phyloP scores from a whole-genome alignment of 805 yeast genomes.

The Metschnikowia peoriensis region DNA sequence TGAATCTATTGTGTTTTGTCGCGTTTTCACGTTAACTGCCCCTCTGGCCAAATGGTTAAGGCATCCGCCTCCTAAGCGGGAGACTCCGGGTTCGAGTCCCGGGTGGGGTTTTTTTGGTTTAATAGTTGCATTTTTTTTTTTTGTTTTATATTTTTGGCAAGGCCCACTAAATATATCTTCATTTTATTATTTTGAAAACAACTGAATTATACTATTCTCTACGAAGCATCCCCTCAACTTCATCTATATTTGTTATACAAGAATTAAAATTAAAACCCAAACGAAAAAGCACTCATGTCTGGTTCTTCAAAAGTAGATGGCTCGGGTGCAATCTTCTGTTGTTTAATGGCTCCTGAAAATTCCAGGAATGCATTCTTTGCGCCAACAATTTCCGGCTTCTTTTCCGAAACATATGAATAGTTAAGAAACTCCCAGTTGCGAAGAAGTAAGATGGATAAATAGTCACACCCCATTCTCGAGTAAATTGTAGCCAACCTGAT shows the following conservation, averaged over 20 bases:
- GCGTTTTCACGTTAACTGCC: slow-evolving; percentile 22
- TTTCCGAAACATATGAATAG: slow-evolving; percentile 8
- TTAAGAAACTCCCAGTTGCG: slow-evolving; percentile 63
- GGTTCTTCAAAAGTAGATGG: slow-evolving; percentile 63
- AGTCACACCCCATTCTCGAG: slow-evolving; percentile 89
- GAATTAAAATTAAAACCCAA: slow-evolving; percentile 26
- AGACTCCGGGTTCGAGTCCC: slow-evolving; percentile 41
- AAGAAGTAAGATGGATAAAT: slow-evolving; percentile 60
- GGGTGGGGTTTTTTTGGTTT: slow-evolving; percentile 28
- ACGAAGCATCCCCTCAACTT: no score
- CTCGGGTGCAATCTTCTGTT: slow-evolving; percentile 33
- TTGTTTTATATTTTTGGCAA: not conserved
- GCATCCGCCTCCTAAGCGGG: slow-evolving; percentile 47
- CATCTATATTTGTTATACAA: not conserved
- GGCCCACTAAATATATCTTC: no score
- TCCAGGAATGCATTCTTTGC: slow-evolving; percentile 16
- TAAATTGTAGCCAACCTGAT: slow-evolving; percentile 64
- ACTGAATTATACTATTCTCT: no score
- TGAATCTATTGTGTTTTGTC: not conserved
- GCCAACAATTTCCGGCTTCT: not conserved
- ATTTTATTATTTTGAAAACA: not conserved
- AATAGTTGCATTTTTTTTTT: not conserved
- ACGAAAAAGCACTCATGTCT: slow-evolving; percentile 71
- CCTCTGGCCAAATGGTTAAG: slow-evolving; percentile 56
- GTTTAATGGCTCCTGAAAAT: slow-evolving; percentile 11